Evolutionary conservation across 495 filamentous ascomycete species (phyloP).

Genomic region (Tirmania nivea): DNA sequence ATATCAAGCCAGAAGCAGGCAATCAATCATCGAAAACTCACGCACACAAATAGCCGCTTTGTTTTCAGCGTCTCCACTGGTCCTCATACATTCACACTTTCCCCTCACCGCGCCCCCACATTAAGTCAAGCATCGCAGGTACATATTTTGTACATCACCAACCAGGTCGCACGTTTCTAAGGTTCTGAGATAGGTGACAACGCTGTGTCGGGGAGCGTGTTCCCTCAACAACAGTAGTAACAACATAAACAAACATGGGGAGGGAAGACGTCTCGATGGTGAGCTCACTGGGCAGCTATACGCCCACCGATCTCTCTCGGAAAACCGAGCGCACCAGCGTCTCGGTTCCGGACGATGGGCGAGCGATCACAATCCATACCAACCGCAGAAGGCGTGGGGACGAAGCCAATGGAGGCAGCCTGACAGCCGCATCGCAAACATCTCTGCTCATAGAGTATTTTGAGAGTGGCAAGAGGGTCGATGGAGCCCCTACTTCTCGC

Average conservation of each 20-base stretch:
- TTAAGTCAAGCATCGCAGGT: background rate
- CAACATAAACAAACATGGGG: background rate
- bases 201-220: too few relatives aligned
- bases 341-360: constrained; percentile 88
- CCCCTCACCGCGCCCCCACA: background rate
- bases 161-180: too few relatives aligned
- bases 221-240: background rate
- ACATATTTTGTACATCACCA: background rate
- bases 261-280: constrained; percentile 8
- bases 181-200: too few relatives aligned
- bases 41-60: too few relatives aligned
- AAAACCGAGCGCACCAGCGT: constrained; percentile 64
- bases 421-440: constrained; percentile 49
- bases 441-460: constrained; percentile 97
- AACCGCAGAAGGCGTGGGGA: constrained; percentile 37
- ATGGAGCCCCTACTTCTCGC: constrained; percentile 34
- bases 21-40: too few relatives aligned
- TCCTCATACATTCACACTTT: too few relatives aligned
- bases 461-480: constrained; percentile 54
- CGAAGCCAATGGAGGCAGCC: constrained; percentile 30
- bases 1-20: too few relatives aligned
- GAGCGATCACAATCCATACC: constrained; percentile 70
- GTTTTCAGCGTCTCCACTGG: too few relatives aligned
- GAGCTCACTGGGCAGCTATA: constrained; percentile 17
- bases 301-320: constrained; percentile 18